Evolutionary conservation across 1,284 basidiomycete genomes (phyloP), one percentile per base, ranked within the genome.

Genomic region (Gastroboletus turbinatus): DNA sequence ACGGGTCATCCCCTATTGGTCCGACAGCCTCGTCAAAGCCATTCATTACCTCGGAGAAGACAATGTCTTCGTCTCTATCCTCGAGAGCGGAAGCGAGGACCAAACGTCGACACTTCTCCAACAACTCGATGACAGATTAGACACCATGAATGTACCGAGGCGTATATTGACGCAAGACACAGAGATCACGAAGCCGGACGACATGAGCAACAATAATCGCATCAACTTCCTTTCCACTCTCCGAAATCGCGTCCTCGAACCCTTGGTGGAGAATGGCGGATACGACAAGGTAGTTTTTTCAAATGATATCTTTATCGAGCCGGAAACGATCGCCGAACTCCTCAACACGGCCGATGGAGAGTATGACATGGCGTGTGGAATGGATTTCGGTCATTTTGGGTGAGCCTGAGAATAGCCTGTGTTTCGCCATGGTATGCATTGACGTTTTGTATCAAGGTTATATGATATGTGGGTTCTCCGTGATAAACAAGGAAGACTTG

Each of bases 351-450:
- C 71, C 44, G 67, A 73, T 19, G 79, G 78, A 13, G 64, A 72
- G 14, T 84, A 78, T 59, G 83, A 85, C 60, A 78, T 84, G 66
- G 82, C 73, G 8, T 84, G 83, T 54, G 83, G 74, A 14, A 68
- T 82, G 61, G 83, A 85, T 69, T 78, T 79, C 45, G 72, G 69
- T 25, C 66, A 73, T 42, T 75, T 66, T 40, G 74, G 74, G 73
- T 71, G 36, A 49, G 67, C 46, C 7, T 21, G 10, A 14, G 14
- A 27, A 23, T 17, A 1, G 13, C 11, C 5, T 48, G 10, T 23
- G 1, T 25, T 38, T 36, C 30, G 4, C 1, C 27, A 7, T 51
- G 10, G 4, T 10, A 25, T 36, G 3, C 14, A 10, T 43, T 58
- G 44, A 64, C 27, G 3, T 32, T 29, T 9, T 23, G 23, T 11